phyloP scores from a whole-genome alignment of 371 early-diverging fungal genomes.

The Rhizopus stolonifer region DNA sequence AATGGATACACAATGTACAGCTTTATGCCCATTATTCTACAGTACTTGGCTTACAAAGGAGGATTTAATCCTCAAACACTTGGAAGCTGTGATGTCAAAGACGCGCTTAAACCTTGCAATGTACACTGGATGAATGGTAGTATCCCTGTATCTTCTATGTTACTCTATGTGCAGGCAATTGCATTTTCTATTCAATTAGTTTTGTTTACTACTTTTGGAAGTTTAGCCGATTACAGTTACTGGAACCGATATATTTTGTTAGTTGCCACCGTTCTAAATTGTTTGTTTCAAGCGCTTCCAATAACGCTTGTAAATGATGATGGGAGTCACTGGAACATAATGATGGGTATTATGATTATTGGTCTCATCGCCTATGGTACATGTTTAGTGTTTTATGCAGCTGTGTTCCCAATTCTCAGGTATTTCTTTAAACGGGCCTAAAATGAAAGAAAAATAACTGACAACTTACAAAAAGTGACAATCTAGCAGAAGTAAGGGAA shows the following conservation, averaged over 20 bases:
- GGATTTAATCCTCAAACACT: slow-evolving; percentile 33
- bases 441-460: no score
- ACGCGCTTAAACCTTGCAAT: slow-evolving; percentile 33
- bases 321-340: slow-evolving; percentile 40
- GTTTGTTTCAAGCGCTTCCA: slow-evolving; percentile 41
- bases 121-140: slow-evolving; percentile 27
- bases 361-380: slow-evolving; percentile 48
- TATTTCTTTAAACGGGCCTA: slow-evolving; percentile 5
- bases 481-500: slow-evolving; percentile 36
- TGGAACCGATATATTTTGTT: slow-evolving; percentile 48
- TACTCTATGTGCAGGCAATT: slow-evolving; percentile 49
- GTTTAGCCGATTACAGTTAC: slow-evolving; percentile 46
- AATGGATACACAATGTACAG: slow-evolving; percentile 50
- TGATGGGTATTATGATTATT: slow-evolving; percentile 46
- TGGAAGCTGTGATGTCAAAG: slow-evolving; percentile 30
- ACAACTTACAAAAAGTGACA: slow-evolving; percentile 25
- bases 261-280: slow-evolving; percentile 37
- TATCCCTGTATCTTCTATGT: slow-evolving; percentile 46
- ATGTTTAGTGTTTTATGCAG: slow-evolving; percentile 50
- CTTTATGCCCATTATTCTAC: slow-evolving; percentile 46
- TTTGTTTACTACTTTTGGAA: slow-evolving; percentile 45
- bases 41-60: slow-evolving; percentile 35
- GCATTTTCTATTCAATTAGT: slow-evolving; percentile 47
- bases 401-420: slow-evolving; percentile 50
- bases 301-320: slow-evolving; percentile 40